These are phyloP conservation scores for Xylaria cubensis DNA, from an alignment of 495 filamentous ascomycete species.

Conservation along the genomic window DNA sequence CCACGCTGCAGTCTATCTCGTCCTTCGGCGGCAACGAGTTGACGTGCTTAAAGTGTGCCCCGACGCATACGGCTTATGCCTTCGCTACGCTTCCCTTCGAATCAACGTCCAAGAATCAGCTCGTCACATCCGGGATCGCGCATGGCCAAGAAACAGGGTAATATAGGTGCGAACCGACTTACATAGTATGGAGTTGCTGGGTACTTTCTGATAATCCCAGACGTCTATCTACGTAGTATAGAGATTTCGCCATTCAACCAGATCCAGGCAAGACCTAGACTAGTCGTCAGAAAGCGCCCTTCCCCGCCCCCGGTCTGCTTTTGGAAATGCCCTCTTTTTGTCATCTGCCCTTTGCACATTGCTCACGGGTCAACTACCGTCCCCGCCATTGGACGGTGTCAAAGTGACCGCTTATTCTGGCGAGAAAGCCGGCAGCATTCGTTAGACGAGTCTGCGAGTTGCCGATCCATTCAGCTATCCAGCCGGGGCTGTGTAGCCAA, in stretches of 20 bases:
- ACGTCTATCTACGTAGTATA: not conserved
- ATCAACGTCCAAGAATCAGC: conserved; percentile 38
- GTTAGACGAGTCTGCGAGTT: conserved; percentile 5
- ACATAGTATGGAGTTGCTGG: conserved; percentile 26
- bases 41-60: conserved; percentile 23
- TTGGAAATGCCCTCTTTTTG: conserved; percentile 14
- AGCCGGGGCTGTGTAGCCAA: conserved; percentile 34
- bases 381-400: conserved; percentile 12
- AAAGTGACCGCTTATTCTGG: conserved; percentile 23
- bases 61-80: conserved; percentile 26
- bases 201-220: not conserved
- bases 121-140: conserved; percentile 47
- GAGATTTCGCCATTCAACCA: conserved; percentile 8
- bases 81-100: conserved; percentile 35
- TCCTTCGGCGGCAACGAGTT: conserved; percentile 27
- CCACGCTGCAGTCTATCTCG: conserved; percentile 9
- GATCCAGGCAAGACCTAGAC: not conserved
- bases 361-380: conserved; percentile 16
- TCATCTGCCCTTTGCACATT: conserved; percentile 15
- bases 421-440: conserved; percentile 15
- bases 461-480: conserved; percentile 27
- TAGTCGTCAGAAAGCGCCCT: conserved; percentile 2
- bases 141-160: conserved; percentile 41
- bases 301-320: conserved; percentile 7
- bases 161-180: conserved; percentile 25